Percentiles rank a stretch among this genome's conserved stretches.
Conservation (phyloP, 768 basidiomycete species). For the Chlorophyllum brunneum region DNA sequence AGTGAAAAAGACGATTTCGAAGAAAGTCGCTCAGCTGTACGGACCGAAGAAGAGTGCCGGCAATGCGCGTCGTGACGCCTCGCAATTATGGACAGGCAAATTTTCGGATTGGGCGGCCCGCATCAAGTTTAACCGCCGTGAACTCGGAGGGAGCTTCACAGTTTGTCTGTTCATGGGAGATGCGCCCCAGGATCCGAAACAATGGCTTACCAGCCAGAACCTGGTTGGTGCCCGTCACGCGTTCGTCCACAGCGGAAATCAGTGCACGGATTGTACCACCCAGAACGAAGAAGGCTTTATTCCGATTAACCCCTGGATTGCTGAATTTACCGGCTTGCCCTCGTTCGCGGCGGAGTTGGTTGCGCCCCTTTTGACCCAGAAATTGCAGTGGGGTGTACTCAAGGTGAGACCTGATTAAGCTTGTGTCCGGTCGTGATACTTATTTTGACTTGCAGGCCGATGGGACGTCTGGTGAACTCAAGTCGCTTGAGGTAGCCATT, state of each 20-base stretch:
- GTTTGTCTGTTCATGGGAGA: slow-evolving; percentile 45
- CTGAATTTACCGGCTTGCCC: slow-evolving; percentile 19
- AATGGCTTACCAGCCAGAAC: slow-evolving; percentile 31
- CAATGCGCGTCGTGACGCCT: neutral
- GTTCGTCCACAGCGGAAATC: slow-evolving; percentile 34
- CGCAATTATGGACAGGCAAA: neutral
- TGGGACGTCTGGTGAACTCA: neutral
- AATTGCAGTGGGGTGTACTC: slow-evolving; percentile 36
- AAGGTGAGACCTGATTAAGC: slow-evolving; percentile 15
- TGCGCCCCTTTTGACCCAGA: slow-evolving; percentile 30
- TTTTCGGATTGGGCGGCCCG: slow-evolving; percentile 41
- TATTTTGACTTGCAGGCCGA: neutral
- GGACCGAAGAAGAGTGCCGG: neutral
- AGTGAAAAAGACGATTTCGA: slow-evolving; percentile 23
- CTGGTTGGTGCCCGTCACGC: slow-evolving; percentile 42
- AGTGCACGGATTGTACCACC: no score
- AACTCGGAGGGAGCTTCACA: slow-evolving; percentile 37
- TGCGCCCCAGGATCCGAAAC: slow-evolving; percentile 30
- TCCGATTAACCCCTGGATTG: slow-evolving; percentile 31
- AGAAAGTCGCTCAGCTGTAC: slow-evolving; percentile 28
- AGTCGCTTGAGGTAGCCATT: neutral
- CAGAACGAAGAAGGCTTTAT: slow-evolving; percentile 38
- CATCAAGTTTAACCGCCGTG: slow-evolving; percentile 38
- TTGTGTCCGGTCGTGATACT: neutral
- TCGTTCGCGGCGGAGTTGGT: slow-evolving; percentile 31